Base-by-base conservation (phyloP, 2,329 filamentous ascomycete genomes). In the Clarireedia sp. region DNA sequence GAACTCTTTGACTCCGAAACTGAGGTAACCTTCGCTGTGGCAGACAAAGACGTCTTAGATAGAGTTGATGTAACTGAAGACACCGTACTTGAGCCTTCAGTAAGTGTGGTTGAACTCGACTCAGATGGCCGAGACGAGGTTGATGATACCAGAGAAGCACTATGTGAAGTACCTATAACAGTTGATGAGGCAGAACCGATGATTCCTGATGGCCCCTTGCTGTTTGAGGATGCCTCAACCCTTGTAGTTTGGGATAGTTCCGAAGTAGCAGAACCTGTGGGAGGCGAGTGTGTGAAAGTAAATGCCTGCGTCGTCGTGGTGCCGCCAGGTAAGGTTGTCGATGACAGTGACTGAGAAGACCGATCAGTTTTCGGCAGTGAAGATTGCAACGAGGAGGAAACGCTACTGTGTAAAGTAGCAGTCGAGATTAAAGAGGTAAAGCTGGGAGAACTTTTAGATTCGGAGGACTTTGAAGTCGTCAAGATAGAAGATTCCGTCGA, bases 281-380 rank as follows among this genome's bases (percentile, higher is more conserved):
- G 7, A 9, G 17, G 19, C 17, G 50, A 12, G 38, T 16, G 23
- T n/a, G 44, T 54, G 10, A 54, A 16, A 26, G 26, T 54, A 16
- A 48, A 54, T n/a, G 51, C 51, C 40, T 41, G 36, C 16, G 44
- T 43, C 21, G 21, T 41, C n/a, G 24, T 54, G 5, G 36, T 48
- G 36, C 51, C 14, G 7, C 44, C 17, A 29, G 44, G 16, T 43
- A 54, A 54, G 16, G 36, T 43, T 17, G 44, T 33, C 33, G 40
- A 43, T 19, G 40, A 19, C 40, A 19, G 16, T 12, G n/a, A n/a
- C 21, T 40, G n/a, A 16, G 51, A 54, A 23, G 33, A 21, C 14
- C n/a, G 12, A 10, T 29, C 16, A 21, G 41, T 26, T 36, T n/a
- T 19, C 14, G 19, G 46, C 37, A 29, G 17, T 47, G 43, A 26